phyloP scores from a whole-genome alignment of 2,329 filamentous ascomycete species.

The Bimuria novae-zelandiae region DNA sequence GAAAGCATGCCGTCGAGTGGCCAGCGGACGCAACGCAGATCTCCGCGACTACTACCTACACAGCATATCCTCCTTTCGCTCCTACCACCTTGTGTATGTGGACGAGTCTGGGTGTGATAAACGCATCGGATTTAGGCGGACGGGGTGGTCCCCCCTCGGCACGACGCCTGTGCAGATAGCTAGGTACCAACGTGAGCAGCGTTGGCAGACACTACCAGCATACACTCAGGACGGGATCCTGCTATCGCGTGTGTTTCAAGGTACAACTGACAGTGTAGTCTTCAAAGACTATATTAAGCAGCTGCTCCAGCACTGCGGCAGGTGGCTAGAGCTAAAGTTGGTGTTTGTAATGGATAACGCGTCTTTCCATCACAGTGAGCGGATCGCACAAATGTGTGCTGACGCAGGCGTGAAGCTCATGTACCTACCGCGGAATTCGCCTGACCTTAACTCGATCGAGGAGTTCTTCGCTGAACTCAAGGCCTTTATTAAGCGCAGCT shows the following conservation, averaged over 20 bases:
- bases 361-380: slow-evolving; percentile 38
- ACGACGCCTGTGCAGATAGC: background rate
- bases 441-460: slow-evolving; percentile 45
- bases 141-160: slow-evolving; percentile 3
- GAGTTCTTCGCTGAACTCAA: slow-evolving; percentile 46
- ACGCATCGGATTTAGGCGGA: slow-evolving; percentile 20
- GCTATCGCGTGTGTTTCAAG: slow-evolving; percentile 16
- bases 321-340: too few species aligned
- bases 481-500: slow-evolving; percentile 38
- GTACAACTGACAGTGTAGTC: slow-evolving; percentile 15
- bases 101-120: slow-evolving; percentile 48
- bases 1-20: slow-evolving; percentile 35
- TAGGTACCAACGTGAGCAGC: background rate
- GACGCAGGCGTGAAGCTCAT: slow-evolving; percentile 38
- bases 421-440: slow-evolving; percentile 45
- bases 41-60: too few species aligned
- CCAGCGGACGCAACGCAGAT: slow-evolving; percentile 40
- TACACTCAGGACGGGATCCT: slow-evolving; percentile 22
- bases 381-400: slow-evolving; percentile 36
- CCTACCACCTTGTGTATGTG: slow-evolving; percentile 43
- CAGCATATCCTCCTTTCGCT: too few species aligned
- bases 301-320: slow-evolving; percentile 37
- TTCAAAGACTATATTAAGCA: slow-evolving; percentile 31
- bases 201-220: slow-evolving; percentile 8
- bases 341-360: slow-evolving; percentile 46